Evolutionary conservation across 768 basidiomycete species (phyloP), one percentile per base, ranked within the genome.

Genomic region (Scleroderma bovista): DNA sequence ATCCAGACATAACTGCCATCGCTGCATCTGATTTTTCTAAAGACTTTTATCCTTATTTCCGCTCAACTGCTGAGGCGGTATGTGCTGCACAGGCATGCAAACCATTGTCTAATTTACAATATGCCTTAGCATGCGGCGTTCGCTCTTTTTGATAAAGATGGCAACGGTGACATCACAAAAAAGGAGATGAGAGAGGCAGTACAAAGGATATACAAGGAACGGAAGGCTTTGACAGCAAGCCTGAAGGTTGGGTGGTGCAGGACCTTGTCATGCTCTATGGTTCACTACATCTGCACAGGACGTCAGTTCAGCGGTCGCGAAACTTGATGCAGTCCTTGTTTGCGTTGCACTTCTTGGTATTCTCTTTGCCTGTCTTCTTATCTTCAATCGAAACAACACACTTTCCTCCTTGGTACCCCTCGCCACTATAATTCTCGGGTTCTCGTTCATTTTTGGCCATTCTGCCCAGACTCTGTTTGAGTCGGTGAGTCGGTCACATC

Each of bases 401-500:
- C 56, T 90, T 24, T 72, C 79, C 10, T 88, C 87, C 0, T 75
- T 91, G 31, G 86, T 89, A 12, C 88, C 87, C 10, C 74, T 90
- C 33, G 87, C 86, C 3, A 87, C 88, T 1, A 79, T 89, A 55
- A 79, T 89, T 52, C 78, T 90, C 40, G 88, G 88, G 3, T 88
- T 91, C 61, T 88, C 86, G 12, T 91, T 91, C 70, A 80, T 91
- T 51, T 91, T 91, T 53, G 88, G 88, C 2, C 80, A 88, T 64
- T 86, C 88, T 2, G 88, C 88, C 1, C 82, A 85, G 54, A 82
- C 80, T 0, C 67, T 90, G 2, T 91, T 90, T 54, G 84, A 88
- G 71, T 88, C 85, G 44, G 85, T 85, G 52, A 48, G 78, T 64
- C 1, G 41, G 8, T 43, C 29, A 17, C 31, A 51, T 31, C 23